Evolutionary conservation across 345 rosid species (phyloP).

Genomic region (Pelargonium nanum): DNA sequence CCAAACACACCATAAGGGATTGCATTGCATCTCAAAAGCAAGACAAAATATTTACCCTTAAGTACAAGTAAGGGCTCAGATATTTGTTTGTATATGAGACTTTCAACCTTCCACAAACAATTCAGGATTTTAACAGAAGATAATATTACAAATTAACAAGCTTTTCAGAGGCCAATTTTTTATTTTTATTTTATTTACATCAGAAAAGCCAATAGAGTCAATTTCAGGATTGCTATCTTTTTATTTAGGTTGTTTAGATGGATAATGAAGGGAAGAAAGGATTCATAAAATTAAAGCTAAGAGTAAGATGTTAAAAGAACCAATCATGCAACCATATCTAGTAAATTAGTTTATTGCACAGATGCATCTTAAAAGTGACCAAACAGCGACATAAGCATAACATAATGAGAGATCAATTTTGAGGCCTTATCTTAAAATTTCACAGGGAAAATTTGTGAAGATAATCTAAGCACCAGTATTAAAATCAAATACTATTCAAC

Average conservation of each 20-base stretch:
- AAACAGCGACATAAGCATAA: no score
- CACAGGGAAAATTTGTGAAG: no score
- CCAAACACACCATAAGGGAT: no score
- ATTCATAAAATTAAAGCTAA: neutral
- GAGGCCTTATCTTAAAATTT: conserved; percentile 3
- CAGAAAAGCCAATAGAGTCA: neutral
- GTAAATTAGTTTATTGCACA: no score
- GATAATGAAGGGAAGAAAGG: neutral
- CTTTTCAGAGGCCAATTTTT: neutral
- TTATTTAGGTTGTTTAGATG: neutral
- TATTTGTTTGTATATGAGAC: neutral
- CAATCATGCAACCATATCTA: neutral
- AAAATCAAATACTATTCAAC: neutral
- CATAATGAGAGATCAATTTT: neutral
- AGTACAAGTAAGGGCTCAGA: neutral
- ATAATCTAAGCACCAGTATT: no score
- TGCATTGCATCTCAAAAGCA: neutral
- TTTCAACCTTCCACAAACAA: neutral
- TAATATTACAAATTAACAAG: neutral
- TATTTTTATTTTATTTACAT: neutral
- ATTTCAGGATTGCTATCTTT: neutral
- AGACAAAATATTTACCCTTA: neutral
- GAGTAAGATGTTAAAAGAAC: neutral
- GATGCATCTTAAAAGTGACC: no score
- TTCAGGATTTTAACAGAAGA: neutral